Percentiles rank a stretch among this genome's conserved stretches.
Evolutionary conservation across 345 rosid species (phyloP).

Genomic region (Erodium maritimum): DNA sequence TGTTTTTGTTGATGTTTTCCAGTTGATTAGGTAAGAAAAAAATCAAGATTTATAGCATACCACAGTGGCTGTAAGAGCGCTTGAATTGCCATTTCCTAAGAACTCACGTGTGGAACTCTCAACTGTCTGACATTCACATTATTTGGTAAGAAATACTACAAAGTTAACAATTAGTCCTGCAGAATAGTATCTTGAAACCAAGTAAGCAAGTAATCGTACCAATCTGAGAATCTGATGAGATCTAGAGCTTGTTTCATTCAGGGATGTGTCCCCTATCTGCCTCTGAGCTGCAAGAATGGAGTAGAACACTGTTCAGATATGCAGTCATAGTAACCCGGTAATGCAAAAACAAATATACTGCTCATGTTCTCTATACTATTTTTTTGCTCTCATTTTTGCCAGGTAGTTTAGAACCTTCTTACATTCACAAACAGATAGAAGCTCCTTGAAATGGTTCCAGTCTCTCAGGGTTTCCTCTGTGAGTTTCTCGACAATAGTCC

Average conservation of each 20-base stretch:
- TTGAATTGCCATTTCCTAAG: conserved; percentile 47
- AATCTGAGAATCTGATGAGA: conserved; percentile 92
- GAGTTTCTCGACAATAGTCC: conserved; percentile 82
- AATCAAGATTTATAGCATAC: conserved; percentile 27
- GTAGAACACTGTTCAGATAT: conserved; percentile 7
- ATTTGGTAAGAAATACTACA: conserved; percentile 3
- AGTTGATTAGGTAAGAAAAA: not conserved
- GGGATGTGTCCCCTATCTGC: conserved; percentile 85
- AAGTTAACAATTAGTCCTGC: conserved; percentile 3
- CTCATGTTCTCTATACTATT: not conserved
- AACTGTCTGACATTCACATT: conserved; percentile 38
- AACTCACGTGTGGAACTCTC: conserved; percentile 69
- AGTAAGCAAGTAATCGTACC: conserved; percentile 33
- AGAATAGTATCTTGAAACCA: conserved; percentile 5
- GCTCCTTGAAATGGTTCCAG: conserved; percentile 71
- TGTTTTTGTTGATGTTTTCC: not conserved
- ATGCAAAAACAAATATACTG: not conserved
- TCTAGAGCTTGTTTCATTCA: conserved; percentile 88
- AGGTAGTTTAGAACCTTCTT: conserved; percentile 12
- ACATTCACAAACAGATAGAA: conserved; percentile 72
- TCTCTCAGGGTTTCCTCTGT: conserved; percentile 60
- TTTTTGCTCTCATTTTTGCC: not conserved
- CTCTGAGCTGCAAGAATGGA: conserved; percentile 58
- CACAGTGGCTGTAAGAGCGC: conserved; percentile 77
- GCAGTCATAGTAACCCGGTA: conserved; percentile 3